These are phyloP conservation scores for Spinellus fusiger DNA, from an alignment of 192 early-diverging fungal species.

Conservation along the genomic window DNA sequence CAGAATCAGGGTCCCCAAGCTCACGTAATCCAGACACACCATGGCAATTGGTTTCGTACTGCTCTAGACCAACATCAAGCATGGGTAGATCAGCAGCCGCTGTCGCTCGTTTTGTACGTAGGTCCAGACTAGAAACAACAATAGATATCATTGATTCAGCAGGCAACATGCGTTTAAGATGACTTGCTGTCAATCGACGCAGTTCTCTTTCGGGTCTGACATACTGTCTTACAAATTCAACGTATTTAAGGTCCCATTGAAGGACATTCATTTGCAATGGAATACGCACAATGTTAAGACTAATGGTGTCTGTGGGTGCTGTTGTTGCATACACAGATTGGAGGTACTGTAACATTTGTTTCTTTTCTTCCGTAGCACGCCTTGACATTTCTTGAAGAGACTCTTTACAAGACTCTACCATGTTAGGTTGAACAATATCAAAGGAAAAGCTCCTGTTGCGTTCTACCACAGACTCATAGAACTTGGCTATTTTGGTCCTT, in stretches of 20 bases:
- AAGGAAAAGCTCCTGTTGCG: constrained; percentile 73
- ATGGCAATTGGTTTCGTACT: background rate
- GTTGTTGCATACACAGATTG: constrained; percentile 80
- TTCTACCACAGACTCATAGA: constrained; percentile 83
- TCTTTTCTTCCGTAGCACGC: constrained; percentile 72
- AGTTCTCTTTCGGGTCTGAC: constrained; percentile 81
- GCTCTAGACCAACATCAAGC: constrained; percentile 37
- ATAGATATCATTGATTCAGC: constrained; percentile 18
- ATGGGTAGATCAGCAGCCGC: constrained; percentile 43
- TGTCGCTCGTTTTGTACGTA: constrained; percentile 37
- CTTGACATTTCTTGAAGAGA: constrained; percentile 64
- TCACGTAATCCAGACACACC: background rate
- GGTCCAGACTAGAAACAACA: constrained; percentile 15
- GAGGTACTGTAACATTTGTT: constrained; percentile 74
- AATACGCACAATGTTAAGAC: constrained; percentile 70
- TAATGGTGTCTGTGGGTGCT: constrained; percentile 70
- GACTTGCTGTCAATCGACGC: constrained; percentile 50
- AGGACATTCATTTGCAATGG: constrained; percentile 71
- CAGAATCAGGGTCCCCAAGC: background rate
- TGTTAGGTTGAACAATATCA: constrained; percentile 67
- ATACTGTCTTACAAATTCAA: constrained; percentile 67
- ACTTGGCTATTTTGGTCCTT: constrained; percentile 62
- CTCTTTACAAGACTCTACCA: constrained; percentile 64
- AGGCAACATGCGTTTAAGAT: constrained; percentile 55
- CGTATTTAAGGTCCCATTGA: constrained; percentile 82